These are phyloP conservation scores for Mycena venus DNA, from an alignment of 768 basidiomycete genomes.

Conservation along the genomic window DNA sequence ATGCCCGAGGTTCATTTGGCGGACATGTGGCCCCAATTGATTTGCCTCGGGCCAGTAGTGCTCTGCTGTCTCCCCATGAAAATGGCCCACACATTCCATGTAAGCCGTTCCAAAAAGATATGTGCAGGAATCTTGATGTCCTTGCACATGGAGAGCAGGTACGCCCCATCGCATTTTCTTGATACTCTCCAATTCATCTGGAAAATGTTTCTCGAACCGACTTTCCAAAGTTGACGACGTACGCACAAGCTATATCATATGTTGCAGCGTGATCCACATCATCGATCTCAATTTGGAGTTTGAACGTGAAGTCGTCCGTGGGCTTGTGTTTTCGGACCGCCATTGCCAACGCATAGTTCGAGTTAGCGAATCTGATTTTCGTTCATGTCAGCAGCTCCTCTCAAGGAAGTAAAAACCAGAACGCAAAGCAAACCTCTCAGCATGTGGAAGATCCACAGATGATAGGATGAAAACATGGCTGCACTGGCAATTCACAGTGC, in stretches of 20 bases:
- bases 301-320: neutral
- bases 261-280: too few species aligned
- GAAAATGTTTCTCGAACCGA: slow-evolving; percentile 16
- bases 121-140: slow-evolving; percentile 34
- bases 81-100: slow-evolving; percentile 33
- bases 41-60: neutral
- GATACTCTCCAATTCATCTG: slow-evolving; percentile 9
- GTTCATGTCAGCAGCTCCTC: neutral
- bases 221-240: neutral
- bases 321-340: slow-evolving; percentile 14
- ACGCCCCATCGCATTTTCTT: slow-evolving; percentile 25
- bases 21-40: slow-evolving; percentile 28
- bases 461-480: slow-evolving; percentile 32
- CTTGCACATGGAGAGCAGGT: too few species aligned
- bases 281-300: too few species aligned
- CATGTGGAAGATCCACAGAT: slow-evolving; percentile 32
- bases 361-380: neutral
- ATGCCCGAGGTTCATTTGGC: slow-evolving; percentile 39
- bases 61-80: too few species aligned
- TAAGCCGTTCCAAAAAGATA: slow-evolving; percentile 34
- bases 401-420: neutral
- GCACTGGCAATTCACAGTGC: too few species aligned
- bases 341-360: neutral
- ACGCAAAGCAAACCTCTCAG: slow-evolving; percentile 22
- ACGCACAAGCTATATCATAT: too few species aligned